Percentiles rank a stretch among this genome's conserved stretches.
These are phyloP conservation scores for Vickermania spadyakhi DNA, from an alignment of 208 protist species.

Conservation along the genomic window DNA sequence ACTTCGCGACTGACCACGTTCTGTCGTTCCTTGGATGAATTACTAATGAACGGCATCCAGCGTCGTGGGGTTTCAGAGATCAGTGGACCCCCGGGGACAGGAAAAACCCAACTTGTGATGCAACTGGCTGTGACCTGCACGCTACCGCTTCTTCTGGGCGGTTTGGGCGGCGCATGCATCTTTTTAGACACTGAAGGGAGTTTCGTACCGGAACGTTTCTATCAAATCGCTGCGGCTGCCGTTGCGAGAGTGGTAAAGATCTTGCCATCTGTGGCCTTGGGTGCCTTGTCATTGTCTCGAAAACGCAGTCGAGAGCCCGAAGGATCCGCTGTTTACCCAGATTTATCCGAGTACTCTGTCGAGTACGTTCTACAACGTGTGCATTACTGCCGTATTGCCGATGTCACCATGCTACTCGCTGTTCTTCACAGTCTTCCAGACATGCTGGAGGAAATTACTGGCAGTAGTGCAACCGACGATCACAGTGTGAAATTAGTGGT, in stretches of 20 bases:
- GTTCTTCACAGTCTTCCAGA: conserved; percentile 36
- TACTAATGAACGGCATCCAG: conserved; percentile 67
- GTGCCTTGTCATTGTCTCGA: neutral
- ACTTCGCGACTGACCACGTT: conserved; percentile 49
- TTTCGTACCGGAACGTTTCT: conserved; percentile 63
- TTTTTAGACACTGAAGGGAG: conserved; percentile 92
- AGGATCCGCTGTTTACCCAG: neutral
- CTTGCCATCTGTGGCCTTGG: neutral
- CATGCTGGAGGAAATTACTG: conserved; percentile 6
- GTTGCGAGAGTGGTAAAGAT: conserved; percentile 13
- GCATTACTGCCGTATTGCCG: conserved; percentile 53
- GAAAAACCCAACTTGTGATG: conserved; percentile 89
- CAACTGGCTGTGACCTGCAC: conserved; percentile 76
- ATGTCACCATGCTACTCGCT: conserved; percentile 42
- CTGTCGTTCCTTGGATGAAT: conserved; percentile 53
- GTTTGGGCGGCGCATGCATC: conserved; percentile 46
- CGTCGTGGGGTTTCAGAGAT: conserved; percentile 67
- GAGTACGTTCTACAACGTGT: conserved; percentile 51
- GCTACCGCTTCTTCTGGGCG: conserved; percentile 62
- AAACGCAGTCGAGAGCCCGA: neutral
- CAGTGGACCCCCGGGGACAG: conserved; percentile 79
- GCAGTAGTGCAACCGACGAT: neutral
- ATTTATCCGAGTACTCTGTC: conserved; percentile 18
- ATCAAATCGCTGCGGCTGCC: conserved; percentile 61
- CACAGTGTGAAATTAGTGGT: conserved; percentile 39